Evolutionary conservation across 345 rosid species (phyloP).

Genomic region (Clausena lansium): DNA sequence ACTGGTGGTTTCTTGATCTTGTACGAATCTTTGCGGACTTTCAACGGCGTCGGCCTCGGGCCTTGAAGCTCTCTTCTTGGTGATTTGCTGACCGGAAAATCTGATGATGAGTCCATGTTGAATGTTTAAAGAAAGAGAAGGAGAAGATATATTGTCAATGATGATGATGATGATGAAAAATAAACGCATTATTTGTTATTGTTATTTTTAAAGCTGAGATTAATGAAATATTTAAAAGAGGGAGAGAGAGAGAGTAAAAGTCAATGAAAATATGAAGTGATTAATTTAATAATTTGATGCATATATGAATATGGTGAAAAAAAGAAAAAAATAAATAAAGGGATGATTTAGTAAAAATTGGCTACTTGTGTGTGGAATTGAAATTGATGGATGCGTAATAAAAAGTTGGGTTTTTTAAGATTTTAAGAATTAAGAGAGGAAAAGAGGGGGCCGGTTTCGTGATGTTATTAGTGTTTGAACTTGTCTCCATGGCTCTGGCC

Average conservation of each 20-base stretch:
- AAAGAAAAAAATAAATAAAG: too few relatives aligned
- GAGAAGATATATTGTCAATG: neutral
- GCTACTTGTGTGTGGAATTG: slow-evolving; percentile 5
- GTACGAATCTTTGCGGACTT: slow-evolving; percentile 69
- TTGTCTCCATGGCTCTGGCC: slow-evolving; percentile 17
- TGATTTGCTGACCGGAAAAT: slow-evolving; percentile 44
- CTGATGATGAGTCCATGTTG: slow-evolving; percentile 39
- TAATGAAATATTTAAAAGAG: slow-evolving; percentile 9
- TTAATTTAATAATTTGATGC: neutral
- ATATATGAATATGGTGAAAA: neutral
- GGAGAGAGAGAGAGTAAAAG: slow-evolving; percentile 21
- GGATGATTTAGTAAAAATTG: slow-evolving; percentile 16
- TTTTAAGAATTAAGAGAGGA: neutral
- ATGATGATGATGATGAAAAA: neutral
- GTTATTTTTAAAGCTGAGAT: neutral
- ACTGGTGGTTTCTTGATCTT: slow-evolving; percentile 76
- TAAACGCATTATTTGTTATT: slow-evolving; percentile 17
- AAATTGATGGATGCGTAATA: too few relatives aligned
- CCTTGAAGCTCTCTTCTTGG: slow-evolving; percentile 77
- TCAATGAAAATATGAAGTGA: slow-evolving; percentile 22
- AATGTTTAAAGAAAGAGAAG: neutral
- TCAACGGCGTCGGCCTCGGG: slow-evolving; percentile 74
- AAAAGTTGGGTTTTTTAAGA: too few relatives aligned
- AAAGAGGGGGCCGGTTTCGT: slow-evolving; percentile 30
- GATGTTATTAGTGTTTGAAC: slow-evolving; percentile 36